Conservation (phyloP, 169 alveolate genomes). For the Cryptosporidium xiaoi region DNA sequence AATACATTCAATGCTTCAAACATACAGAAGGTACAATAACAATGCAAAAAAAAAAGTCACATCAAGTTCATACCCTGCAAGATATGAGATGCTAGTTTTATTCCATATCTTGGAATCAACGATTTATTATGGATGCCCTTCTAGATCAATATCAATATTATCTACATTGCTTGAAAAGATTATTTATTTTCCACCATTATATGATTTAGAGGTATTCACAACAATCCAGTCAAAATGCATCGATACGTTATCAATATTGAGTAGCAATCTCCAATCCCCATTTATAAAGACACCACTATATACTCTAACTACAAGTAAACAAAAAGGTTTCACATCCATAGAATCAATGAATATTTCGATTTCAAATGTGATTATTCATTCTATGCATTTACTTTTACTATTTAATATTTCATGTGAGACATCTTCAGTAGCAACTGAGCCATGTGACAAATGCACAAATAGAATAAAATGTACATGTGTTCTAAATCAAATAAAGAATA, state of each 20-base stretch:
- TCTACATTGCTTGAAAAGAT: slow-evolving; percentile 29
- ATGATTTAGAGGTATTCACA: slow-evolving; percentile 38
- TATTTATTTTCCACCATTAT: slow-evolving; percentile 55
- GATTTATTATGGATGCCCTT: slow-evolving; percentile 35
- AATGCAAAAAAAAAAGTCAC: not conserved
- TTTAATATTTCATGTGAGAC: slow-evolving; percentile 34
- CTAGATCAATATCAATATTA: slow-evolving; percentile 14
- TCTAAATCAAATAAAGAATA: not conserved
- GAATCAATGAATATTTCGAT: slow-evolving; percentile 14
- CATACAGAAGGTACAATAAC: slow-evolving; percentile 29
- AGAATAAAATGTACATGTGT: not conserved
- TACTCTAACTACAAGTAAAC: slow-evolving; percentile 18
- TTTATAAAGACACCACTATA: slow-evolving; percentile 41
- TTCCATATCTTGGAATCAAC: slow-evolving; percentile 30
- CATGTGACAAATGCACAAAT: slow-evolving; percentile 19
- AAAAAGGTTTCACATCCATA: slow-evolving; percentile 34
- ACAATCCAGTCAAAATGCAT: slow-evolving; percentile 62
- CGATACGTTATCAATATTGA: slow-evolving; percentile 38
- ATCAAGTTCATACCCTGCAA: slow-evolving; percentile 25
- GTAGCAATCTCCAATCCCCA: slow-evolving; percentile 42
- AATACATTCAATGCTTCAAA: slow-evolving; percentile 64
- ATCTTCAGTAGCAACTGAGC: slow-evolving; percentile 1
- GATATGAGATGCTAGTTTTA: slow-evolving; percentile 40
- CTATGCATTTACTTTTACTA: slow-evolving; percentile 31
- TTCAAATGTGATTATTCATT: not conserved